Conservation (phyloP, 1,284 basidiomycete species). For the Cryptococcus sp. region DNA sequence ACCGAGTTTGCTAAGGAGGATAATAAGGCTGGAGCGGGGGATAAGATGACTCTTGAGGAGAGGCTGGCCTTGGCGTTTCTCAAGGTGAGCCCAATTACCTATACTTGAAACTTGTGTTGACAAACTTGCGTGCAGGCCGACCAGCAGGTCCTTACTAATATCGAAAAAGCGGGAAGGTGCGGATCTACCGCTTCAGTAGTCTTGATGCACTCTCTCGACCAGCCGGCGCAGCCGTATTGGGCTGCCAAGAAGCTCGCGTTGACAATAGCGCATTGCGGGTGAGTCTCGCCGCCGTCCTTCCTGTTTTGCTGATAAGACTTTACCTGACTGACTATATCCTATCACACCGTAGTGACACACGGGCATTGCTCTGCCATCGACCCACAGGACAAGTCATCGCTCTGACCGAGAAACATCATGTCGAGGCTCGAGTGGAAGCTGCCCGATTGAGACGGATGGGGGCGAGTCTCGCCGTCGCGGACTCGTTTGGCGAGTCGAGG, state of each 20-base stretch:
- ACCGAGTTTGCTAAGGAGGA: slow-evolving; percentile 36
- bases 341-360: slow-evolving; percentile 71
- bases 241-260: slow-evolving; percentile 67
- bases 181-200: slow-evolving; percentile 91
- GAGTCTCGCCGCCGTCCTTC: slow-evolving; percentile 31
- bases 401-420: slow-evolving; percentile 90
- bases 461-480: slow-evolving; percentile 77
- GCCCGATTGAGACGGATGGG: slow-evolving; percentile 83
- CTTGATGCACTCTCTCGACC: slow-evolving; percentile 78
- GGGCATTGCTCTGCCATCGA: slow-evolving; percentile 77
- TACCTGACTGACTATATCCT: no score
- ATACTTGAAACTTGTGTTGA: neutral
- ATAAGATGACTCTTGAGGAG: slow-evolving; percentile 73
- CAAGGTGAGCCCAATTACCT: slow-evolving; percentile 60
- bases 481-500: slow-evolving; percentile 91
- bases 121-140: slow-evolving; percentile 54
- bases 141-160: slow-evolving; percentile 63
- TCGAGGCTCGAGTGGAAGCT: slow-evolving; percentile 83
- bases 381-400: slow-evolving; percentile 70
- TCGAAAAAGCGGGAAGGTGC: slow-evolving; percentile 56
- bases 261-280: slow-evolving; percentile 93
- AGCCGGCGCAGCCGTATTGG: slow-evolving; percentile 77
- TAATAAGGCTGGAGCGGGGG: slow-evolving; percentile 48
- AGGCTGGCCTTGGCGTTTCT: slow-evolving; percentile 82
- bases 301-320: neutral